A percentile compares a stretch with the other conserved stretches of the same genome.
phyloP scores from a whole-genome alignment of 345 rosid species.

The Luvunga scandens region DNA sequence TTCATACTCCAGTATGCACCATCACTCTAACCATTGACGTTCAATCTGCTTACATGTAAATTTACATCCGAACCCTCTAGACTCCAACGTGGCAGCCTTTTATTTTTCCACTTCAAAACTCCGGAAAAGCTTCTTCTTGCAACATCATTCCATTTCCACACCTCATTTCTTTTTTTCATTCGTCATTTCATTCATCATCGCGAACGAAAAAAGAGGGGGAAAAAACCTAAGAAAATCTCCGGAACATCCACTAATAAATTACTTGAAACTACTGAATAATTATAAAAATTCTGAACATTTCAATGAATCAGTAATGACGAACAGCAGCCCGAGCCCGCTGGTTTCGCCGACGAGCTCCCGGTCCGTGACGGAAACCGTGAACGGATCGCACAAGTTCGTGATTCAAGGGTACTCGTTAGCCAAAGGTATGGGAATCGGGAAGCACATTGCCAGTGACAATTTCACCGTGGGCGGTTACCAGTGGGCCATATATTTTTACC shows the following conservation, averaged over 20 bases:
- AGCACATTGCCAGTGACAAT: conserved; percentile 64
- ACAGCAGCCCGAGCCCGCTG: conserved; percentile 6
- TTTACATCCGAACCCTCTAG: conserved; percentile 4
- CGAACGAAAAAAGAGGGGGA: too few relatives aligned
- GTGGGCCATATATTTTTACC: conserved; percentile 73
- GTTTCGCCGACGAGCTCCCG: conserved; percentile 45
- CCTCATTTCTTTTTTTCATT: too few relatives aligned
- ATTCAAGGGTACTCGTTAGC: conserved; percentile 61
- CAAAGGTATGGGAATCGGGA: conserved; percentile 68
- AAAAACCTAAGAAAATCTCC: neutral
- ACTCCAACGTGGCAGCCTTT: neutral
- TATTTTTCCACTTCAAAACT: neutral
- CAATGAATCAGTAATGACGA: conserved; percentile 8
- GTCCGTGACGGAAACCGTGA: conserved; percentile 52
- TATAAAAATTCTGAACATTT: neutral
- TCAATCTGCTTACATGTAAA: neutral
- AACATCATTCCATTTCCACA: neutral
- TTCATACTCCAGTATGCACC: neutral
- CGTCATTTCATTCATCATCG: too few relatives aligned
- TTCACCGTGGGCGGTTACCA: conserved; percentile 64
- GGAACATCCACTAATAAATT: neutral
- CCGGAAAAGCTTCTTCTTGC: neutral
- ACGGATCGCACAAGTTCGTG: conserved; percentile 51
- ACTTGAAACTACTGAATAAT: neutral
- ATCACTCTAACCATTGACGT: too few relatives aligned